Evolutionary conservation across 345 rosid genomes (phyloP).

Genomic region (Cochlearia excelsa): DNA sequence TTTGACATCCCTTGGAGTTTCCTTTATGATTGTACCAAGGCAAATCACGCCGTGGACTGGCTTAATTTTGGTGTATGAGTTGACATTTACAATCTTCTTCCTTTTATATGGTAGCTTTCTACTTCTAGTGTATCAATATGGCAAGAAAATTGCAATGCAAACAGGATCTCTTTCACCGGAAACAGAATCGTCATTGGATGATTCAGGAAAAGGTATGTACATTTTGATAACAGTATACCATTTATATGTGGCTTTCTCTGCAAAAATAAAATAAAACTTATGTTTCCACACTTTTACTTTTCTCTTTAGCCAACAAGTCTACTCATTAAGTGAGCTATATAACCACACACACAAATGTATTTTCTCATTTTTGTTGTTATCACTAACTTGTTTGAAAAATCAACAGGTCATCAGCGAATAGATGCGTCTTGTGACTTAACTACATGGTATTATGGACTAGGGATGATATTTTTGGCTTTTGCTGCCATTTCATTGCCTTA

Average conservation of each 20-base stretch:
- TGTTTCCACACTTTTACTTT: background rate
- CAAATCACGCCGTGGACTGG: slow-evolving; percentile 96
- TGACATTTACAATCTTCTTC: slow-evolving; percentile 73
- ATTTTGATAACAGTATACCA: background rate
- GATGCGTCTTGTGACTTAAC: slow-evolving; percentile 50
- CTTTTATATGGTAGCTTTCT: slow-evolving; percentile 66
- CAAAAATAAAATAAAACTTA: background rate
- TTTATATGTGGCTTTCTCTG: background rate
- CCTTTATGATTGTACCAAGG: slow-evolving; percentile 65
- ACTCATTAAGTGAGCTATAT: slow-evolving; percentile 9
- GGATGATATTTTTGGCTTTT: slow-evolving; percentile 66
- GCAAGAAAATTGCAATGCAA: slow-evolving; percentile 55
- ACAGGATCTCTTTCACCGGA: slow-evolving; percentile 42
- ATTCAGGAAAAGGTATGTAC: slow-evolving; percentile 68
- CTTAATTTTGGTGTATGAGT: slow-evolving; percentile 74
- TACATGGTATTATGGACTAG: slow-evolving; percentile 64
- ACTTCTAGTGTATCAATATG: slow-evolving; percentile 55
- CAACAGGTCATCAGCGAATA: slow-evolving; percentile 67
- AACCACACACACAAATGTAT: background rate
- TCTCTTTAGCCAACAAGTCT: background rate
- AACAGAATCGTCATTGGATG: slow-evolving; percentile 47
- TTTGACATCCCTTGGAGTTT: slow-evolving; percentile 54
- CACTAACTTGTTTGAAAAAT: slow-evolving; percentile 14
- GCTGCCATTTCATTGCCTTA: slow-evolving; percentile 69
- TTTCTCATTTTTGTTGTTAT: background rate